Conservation (phyloP, 768 basidiomycete species). For the Mrakia gelida region DNA sequence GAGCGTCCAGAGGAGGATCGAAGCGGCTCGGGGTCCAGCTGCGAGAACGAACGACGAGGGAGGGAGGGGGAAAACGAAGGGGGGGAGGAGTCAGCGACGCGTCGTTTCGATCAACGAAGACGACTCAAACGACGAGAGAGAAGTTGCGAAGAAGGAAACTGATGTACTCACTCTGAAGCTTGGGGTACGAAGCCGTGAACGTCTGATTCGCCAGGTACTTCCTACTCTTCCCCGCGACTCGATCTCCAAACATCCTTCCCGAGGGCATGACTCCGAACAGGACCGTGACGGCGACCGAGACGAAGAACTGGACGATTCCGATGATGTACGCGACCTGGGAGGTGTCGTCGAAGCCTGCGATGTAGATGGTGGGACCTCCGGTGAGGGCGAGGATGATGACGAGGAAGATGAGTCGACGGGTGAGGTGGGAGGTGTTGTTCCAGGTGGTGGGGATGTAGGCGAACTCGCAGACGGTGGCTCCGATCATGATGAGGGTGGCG, state of each 20-base stretch:
- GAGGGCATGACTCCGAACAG: constrained; percentile 90
- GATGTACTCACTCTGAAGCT: constrained; percentile 48
- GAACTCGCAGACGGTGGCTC: constrained; percentile 89
- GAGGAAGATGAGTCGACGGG: constrained; percentile 83
- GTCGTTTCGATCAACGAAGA: neutral
- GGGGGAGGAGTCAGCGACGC: neutral
- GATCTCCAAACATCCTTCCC: constrained; percentile 97
- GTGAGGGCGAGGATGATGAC: constrained; percentile 85
- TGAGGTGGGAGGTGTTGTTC: constrained; percentile 96
- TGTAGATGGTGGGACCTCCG: constrained; percentile 88
- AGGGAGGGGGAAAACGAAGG: neutral
- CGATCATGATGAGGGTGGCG: constrained; percentile 93
- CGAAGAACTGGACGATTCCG: constrained; percentile 93
- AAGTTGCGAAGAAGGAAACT: no score
- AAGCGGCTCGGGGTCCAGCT: constrained; percentile 62
- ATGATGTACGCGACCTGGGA: constrained; percentile 74
- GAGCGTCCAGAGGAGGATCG: constrained; percentile 77
- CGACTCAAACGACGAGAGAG: no score
- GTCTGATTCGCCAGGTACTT: constrained; percentile 99
- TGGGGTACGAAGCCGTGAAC: constrained; percentile 92
- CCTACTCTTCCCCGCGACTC: constrained; percentile 87
- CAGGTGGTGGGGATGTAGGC: constrained; percentile 97
- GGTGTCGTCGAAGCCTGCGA: constrained; percentile 73
- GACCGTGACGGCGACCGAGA: constrained; percentile 77
- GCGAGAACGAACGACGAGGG: constrained; percentile 23